Evolutionary conservation across 2,329 filamentous ascomycete species (phyloP).

Genomic region (Colletotrichum gigasporum): DNA sequence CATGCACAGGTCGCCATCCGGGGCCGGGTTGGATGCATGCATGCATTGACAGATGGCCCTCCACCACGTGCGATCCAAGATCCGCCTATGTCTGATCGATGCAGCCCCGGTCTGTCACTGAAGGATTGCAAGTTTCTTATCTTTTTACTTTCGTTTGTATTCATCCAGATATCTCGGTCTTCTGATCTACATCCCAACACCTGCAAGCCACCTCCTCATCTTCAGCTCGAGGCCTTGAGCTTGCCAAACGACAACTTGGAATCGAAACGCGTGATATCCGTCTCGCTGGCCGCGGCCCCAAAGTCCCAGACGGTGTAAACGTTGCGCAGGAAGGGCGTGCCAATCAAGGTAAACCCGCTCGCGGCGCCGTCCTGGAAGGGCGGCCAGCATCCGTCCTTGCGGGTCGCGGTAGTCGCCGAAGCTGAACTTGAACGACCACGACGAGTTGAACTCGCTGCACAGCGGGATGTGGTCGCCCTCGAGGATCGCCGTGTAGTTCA

Average conservation of each 20-base stretch:
- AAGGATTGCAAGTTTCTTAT: background rate
- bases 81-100: background rate
- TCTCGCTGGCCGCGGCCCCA: slow-evolving; percentile 31
- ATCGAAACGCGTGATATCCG: background rate
- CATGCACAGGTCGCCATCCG: background rate
- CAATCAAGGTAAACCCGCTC: slow-evolving; percentile 41
- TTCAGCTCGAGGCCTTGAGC: slow-evolving; percentile 31
- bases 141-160: background rate
- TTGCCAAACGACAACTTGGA: slow-evolving; percentile 37
- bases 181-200: background rate
- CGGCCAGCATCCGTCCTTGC: slow-evolving; percentile 45
- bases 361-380: slow-evolving; percentile 39
- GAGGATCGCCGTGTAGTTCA: slow-evolving; percentile 45
- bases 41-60: background rate
- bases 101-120: background rate
- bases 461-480: slow-evolving; percentile 39
- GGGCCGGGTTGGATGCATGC: background rate
- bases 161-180: background rate
- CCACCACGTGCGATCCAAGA: slow-evolving; percentile 18
- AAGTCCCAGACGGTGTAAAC: slow-evolving; percentile 47
- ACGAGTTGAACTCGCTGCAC: slow-evolving; percentile 46
- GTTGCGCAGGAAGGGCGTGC: slow-evolving; percentile 39
- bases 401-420: slow-evolving; percentile 26
- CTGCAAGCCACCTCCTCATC: too few relatives aligned
- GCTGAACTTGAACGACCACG: slow-evolving; percentile 45